phyloP scores from a whole-genome alignment of 2,329 filamentous ascomycete genomes.

The Dothideomycetes sp. region DNA sequence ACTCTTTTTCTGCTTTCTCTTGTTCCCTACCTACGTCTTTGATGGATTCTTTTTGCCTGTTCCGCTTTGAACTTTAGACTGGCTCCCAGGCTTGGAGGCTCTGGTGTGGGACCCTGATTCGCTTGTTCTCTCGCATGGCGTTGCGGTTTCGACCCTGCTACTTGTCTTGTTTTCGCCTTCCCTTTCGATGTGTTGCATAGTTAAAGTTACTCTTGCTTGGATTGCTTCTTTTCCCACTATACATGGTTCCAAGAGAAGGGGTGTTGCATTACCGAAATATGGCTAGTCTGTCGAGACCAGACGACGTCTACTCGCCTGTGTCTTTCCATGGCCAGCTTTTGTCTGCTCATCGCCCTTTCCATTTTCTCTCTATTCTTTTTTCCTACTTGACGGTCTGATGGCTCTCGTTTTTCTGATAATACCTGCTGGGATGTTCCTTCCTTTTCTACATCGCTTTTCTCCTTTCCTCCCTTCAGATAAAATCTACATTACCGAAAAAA shows the following conservation, averaged over 20 bases:
- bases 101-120: slow-evolving; percentile 2
- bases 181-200: not conserved
- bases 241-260: not conserved
- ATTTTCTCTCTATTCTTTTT: not conserved
- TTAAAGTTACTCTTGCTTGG: not conserved
- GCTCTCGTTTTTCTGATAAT: slow-evolving; percentile 2
- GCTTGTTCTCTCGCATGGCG: slow-evolving; percentile 7
- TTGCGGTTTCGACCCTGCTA: not conserved
- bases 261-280: no score
- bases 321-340: not conserved
- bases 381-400: no score
- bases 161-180: not conserved
- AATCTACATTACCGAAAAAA: slow-evolving; percentile 11
- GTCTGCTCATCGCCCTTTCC: not conserved
- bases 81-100: not conserved
- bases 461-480: slow-evolving; percentile 6
- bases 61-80: slow-evolving; percentile 3
- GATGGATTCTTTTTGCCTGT: not conserved
- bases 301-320: not conserved
- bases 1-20: slow-evolving; percentile 6
- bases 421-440: slow-evolving; percentile 9
- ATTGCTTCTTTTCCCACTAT: not conserved
- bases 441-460: slow-evolving; percentile 5
- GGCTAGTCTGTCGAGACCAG: no score
- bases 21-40: no score